Base-by-base conservation (phyloP, 176 grass and related monocot species). In the Panicum miliaceum region DNA sequence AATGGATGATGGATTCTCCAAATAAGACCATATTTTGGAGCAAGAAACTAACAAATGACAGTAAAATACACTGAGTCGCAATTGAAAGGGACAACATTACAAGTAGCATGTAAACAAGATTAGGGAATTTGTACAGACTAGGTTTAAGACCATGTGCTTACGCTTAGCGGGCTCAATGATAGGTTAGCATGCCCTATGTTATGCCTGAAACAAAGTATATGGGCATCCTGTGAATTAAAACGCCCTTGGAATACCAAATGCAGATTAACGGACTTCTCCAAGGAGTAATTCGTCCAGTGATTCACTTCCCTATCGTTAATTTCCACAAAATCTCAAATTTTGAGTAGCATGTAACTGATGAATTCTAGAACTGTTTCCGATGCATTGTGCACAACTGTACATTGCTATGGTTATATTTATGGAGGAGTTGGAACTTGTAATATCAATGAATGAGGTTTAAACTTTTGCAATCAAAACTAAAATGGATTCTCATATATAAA, bases 21-120 rank as follows among this genome's bases (percentile, higher is more conserved):
- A 47, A 64, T 5, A 88, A 75, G 42, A 78, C 18, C 75, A 63
- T 6, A 53, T 59, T 78, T 6, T 83, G n/a, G 66, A 82, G 29
- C 29, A 10, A 71, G 37, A 77, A 64, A 20, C 13, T 38, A 5
- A 68, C 26, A 63, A 36, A 80, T 12, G 12, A 43, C 26, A 54
- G 34, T 70, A 65, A 41, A 37, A 75, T 45, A 73, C 37, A 59
- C 16, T 11, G 0, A 6, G 5, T 66, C 38, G 5, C 27, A 67
- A 5, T 59, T 22, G 46, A 80, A 36, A 57, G 41, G 37, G n/a
- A 22, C 42, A 43, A 27, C 35, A 35, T 50, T 46, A 73, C 14
- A 53, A 35, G 63, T 50, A 84, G 7, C 16, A 60, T 59, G 71
- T 76, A 35, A 8, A 12, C 51, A 61, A 61, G 1, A 61, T 61